Percentiles rank a stretch among this genome's conserved stretches.
Evolutionary conservation across 2,329 filamentous ascomycete genomes (phyloP).

Genomic region (Dothidotthia symphoricarpi): DNA sequence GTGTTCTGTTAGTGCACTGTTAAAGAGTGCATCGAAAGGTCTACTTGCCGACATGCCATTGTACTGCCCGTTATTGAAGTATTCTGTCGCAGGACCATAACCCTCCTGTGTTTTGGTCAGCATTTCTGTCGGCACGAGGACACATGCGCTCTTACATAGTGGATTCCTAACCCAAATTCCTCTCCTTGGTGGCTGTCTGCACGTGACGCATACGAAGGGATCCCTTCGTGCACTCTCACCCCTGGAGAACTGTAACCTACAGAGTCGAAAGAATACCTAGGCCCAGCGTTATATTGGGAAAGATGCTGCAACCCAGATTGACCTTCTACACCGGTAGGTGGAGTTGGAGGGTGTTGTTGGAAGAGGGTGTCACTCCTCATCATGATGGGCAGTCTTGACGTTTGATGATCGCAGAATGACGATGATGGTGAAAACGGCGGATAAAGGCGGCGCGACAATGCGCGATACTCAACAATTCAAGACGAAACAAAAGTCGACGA

Average conservation of each 20-base stretch:
- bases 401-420: constrained; percentile 4
- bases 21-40: background rate
- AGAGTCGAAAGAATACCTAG: constrained; percentile 40
- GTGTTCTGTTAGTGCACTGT: constrained; percentile 15
- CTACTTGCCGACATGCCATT: constrained; percentile 27
- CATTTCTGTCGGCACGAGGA: constrained; percentile 6
- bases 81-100: constrained; percentile 29
- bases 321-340: constrained; percentile 31
- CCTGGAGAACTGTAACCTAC: constrained; percentile 32
- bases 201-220: constrained; percentile 31
- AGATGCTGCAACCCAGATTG: constrained; percentile 44
- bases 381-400: constrained; percentile 11
- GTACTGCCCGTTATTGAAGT: constrained; percentile 29
- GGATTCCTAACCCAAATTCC: constrained; percentile 28
- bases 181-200: constrained; percentile 20
- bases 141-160: constrained; percentile 30
- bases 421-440: constrained; percentile 8
- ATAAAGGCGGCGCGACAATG: constrained; percentile 2
- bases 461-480: constrained; percentile 4
- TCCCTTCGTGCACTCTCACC: constrained; percentile 26
- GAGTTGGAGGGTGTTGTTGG: constrained; percentile 40
- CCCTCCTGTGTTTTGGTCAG: constrained; percentile 31
- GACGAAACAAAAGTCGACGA: constrained; percentile 8
- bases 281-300: constrained; percentile 45
- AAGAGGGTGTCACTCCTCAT: constrained; percentile 39